A percentile compares a stretch with the other conserved stretches of the same genome.
Conservation (phyloP, 1,284 basidiomycete species). For the Malassezia yamatoensis region DNA sequence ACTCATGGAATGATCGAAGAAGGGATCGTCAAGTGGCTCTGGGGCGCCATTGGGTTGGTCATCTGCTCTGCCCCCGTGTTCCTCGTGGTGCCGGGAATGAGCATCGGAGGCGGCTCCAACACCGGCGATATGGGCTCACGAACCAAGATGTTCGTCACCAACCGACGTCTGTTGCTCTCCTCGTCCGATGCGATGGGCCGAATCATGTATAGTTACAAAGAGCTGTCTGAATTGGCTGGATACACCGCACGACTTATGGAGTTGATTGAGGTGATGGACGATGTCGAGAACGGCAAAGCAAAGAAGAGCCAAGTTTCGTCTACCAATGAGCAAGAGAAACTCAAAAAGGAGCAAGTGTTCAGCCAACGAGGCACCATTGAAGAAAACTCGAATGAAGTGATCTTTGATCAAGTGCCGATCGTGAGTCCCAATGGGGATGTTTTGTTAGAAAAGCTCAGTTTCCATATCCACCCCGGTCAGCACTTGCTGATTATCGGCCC, state of each 20-base stretch:
- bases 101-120: slow-evolving; percentile 13
- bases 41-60: slow-evolving; percentile 85
- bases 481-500: slow-evolving; percentile 51
- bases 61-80: slow-evolving; percentile 92
- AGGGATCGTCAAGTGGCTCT: slow-evolving; percentile 88
- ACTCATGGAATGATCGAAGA: slow-evolving; percentile 74
- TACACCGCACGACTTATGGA: slow-evolving; percentile 85
- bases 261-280: slow-evolving; percentile 81
- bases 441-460: slow-evolving; percentile 65
- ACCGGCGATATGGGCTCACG: slow-evolving; percentile 40
- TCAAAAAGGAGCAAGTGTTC: slow-evolving; percentile 60
- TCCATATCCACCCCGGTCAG: slow-evolving; percentile 80
- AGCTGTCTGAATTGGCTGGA: slow-evolving; percentile 85
- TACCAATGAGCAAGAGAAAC: slow-evolving; percentile 62
- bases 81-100: slow-evolving; percentile 65
- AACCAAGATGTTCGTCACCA: slow-evolving; percentile 66
- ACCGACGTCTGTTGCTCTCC: slow-evolving; percentile 71
- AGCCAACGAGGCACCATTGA: slow-evolving; percentile 63
- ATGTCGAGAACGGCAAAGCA: slow-evolving; percentile 71
- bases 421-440: slow-evolving; percentile 93
- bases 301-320: slow-evolving; percentile 74
- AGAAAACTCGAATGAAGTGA: slow-evolving; percentile 56
- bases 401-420: slow-evolving; percentile 85
- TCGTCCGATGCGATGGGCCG: slow-evolving; percentile 56
- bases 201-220: slow-evolving; percentile 85